Evolutionary conservation across 257 asterid species (phyloP).

Genomic region (Fraxinus cuspidata): DNA sequence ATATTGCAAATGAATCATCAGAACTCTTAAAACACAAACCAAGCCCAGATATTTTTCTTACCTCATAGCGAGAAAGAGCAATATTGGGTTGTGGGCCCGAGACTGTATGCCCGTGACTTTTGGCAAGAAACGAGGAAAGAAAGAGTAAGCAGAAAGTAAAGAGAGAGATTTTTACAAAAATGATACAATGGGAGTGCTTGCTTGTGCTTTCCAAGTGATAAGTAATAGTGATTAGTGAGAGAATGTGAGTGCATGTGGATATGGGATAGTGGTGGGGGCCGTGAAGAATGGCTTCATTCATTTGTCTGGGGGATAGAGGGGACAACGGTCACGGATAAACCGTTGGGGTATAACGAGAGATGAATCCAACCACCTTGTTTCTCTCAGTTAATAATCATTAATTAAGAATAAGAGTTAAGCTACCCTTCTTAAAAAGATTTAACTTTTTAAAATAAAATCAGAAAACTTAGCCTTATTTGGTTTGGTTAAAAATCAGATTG

Average conservation of each 20-base stretch:
- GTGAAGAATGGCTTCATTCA: not conserved
- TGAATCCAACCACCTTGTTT: conserved; percentile 38
- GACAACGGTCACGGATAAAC: conserved; percentile 70
- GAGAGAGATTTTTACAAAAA: too few species aligned
- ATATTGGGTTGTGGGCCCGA: conserved; percentile 23
- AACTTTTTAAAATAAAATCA: too few species aligned
- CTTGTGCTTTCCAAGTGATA: conserved; percentile 43
- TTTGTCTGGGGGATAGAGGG: conserved; percentile 31
- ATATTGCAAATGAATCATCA: too few species aligned
- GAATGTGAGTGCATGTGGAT: conserved; percentile 43
- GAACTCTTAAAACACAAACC: not conserved
- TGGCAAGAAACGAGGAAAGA: conserved; percentile 31
- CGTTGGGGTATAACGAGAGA: conserved; percentile 54
- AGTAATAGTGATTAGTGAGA: conserved; percentile 34
- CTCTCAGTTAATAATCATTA: not conserved
- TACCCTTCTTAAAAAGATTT: too few species aligned
- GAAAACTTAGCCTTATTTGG: too few species aligned
- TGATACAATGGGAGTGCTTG: too few species aligned
- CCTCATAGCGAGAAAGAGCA: conserved; percentile 25
- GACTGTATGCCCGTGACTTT: conserved; percentile 43
- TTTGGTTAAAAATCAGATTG: too few species aligned
- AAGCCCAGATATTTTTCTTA: conserved; percentile 13
- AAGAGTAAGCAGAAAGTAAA: not conserved
- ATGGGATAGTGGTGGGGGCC: conserved; percentile 43
- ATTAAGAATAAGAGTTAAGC: too few species aligned